Evolutionary conservation across 768 basidiomycete genomes (phyloP).

Genomic region (Phanerochaete carnosa): DNA sequence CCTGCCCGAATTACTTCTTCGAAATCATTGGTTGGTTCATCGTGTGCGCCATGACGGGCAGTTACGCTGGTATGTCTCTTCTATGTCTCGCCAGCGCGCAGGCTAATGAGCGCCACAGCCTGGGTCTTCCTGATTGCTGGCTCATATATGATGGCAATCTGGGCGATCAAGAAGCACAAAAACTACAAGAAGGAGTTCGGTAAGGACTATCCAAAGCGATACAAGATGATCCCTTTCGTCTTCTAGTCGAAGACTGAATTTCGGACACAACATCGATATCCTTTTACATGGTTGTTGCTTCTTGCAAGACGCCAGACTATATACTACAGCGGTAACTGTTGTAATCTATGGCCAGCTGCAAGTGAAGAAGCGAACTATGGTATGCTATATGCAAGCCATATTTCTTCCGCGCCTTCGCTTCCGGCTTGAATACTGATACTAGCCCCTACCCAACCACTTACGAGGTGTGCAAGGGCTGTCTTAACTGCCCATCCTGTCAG

Average conservation of each 20-base stretch:
- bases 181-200: constrained; percentile 94
- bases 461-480: constrained; percentile 55
- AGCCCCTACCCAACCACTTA: constrained; percentile 63
- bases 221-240: constrained; percentile 78
- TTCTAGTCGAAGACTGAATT: constrained; percentile 27
- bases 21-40: constrained; percentile 76
- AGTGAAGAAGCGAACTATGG: constrained; percentile 34
- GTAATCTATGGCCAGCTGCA: neutral
- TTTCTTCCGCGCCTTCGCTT: constrained; percentile 46
- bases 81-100: neutral
- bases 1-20: constrained; percentile 94
- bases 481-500: constrained; percentile 72
- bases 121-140: constrained; percentile 63
- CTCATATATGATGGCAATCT: constrained; percentile 67
- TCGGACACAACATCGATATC: too few species aligned
- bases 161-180: constrained; percentile 90
- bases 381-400: constrained; percentile 82
- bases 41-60: constrained; percentile 75
- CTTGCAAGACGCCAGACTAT: neutral
- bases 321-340: neutral
- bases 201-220: constrained; percentile 75
- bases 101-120: constrained; percentile 34
- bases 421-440: constrained; percentile 4
- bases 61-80: constrained; percentile 59
- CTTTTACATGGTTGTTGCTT: too few species aligned